Evolutionary conservation across 352 stramenopile species (phyloP), one percentile per base, ranked within the genome.

Genomic region (Pythium vanterpoolii): DNA sequence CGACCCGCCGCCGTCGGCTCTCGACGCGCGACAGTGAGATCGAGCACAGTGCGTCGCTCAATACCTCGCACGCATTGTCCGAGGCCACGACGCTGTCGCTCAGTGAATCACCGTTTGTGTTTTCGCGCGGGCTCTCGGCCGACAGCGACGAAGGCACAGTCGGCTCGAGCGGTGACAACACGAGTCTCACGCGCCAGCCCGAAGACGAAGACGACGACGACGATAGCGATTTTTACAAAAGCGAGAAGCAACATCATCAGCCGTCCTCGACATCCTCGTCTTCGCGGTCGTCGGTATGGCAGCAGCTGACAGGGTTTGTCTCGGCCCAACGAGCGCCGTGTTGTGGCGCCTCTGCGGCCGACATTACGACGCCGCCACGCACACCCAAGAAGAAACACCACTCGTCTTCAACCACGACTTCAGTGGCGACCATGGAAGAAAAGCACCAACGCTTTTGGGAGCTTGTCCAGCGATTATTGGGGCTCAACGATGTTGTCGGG

Each of bases 391-490:
- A 56, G 19, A 44, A 24, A 1, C 56, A 34, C 18, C 44, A 24
- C 18, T 13, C 16, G 28, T 8, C 16, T 3, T 23, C 31, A 16
- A 28, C 28, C 1, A 34, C 34, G 21, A 36, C 59, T 1, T n/a
- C n/a, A n/a, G 19, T 62, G 8, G 52, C 43, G 10, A 39, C 44
- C 24, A 36, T 69, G 18, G 81, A 90, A 30, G 69, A 87, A 47
- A 86, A 86, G 53, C 83, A 92, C 52, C 73, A 71, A 36, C 71
- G 74, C n/a, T 92, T 92, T 56, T 92, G 83, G 83, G 70, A 87
- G 45, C 69, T 93, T 19, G 83, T 93, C 53, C 79, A 89, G 62
- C 64, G 74, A 9, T 68, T 93, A 9, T 40, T 93, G 44, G 68
- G 73, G 14, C 62, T 87, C 16, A 90, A 89, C 56, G 83, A 93